Conservation (phyloP, 176 grass and related monocot genomes). For the Cenchrus fungigraminus region DNA sequence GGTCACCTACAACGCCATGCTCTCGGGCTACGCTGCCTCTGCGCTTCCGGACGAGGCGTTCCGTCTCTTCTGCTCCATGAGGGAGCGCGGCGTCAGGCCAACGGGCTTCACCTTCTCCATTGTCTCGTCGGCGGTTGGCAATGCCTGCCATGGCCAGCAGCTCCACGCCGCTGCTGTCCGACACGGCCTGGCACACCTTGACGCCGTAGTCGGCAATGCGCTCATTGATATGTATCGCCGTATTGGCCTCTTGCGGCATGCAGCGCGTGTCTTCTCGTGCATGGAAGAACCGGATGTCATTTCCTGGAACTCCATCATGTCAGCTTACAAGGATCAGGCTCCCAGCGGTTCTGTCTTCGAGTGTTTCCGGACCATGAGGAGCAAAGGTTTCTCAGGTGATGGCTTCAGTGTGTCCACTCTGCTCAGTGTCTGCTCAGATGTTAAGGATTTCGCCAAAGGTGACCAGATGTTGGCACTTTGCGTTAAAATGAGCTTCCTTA, state of each 20-base stretch:
- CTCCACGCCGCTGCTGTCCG: slow-evolving; percentile 63
- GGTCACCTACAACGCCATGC: slow-evolving; percentile 72
- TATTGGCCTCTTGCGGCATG: slow-evolving; percentile 50
- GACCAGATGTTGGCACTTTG: slow-evolving; percentile 74
- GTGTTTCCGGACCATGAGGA: slow-evolving; percentile 58
- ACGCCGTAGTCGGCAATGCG: slow-evolving; percentile 56
- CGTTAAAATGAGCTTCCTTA: slow-evolving; percentile 68
- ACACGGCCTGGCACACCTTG: slow-evolving; percentile 40
- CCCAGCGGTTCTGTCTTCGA: slow-evolving; percentile 45
- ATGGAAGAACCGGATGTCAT: slow-evolving; percentile 62
- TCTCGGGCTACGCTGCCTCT: slow-evolving; percentile 52
- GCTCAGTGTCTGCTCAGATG: slow-evolving; percentile 59
- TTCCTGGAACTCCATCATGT: slow-evolving; percentile 79
- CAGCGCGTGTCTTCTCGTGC: slow-evolving; percentile 51
- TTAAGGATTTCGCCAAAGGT: slow-evolving; percentile 57
- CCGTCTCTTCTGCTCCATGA: slow-evolving; percentile 45
- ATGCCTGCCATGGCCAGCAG: slow-evolving; percentile 43
- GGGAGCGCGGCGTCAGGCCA: slow-evolving; percentile 47
- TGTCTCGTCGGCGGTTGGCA: slow-evolving; percentile 41
- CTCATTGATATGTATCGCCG: slow-evolving; percentile 80
- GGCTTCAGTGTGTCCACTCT: slow-evolving; percentile 64
- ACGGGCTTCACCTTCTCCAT: slow-evolving; percentile 87
- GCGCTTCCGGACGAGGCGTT: slow-evolving; percentile 42
- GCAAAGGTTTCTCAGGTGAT: slow-evolving; percentile 58
- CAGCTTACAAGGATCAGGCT: slow-evolving; percentile 56